Evolutionary conservation across 768 basidiomycete genomes (phyloP), one percentile per base, ranked within the genome.

Genomic region (Asterophora parasitica): DNA sequence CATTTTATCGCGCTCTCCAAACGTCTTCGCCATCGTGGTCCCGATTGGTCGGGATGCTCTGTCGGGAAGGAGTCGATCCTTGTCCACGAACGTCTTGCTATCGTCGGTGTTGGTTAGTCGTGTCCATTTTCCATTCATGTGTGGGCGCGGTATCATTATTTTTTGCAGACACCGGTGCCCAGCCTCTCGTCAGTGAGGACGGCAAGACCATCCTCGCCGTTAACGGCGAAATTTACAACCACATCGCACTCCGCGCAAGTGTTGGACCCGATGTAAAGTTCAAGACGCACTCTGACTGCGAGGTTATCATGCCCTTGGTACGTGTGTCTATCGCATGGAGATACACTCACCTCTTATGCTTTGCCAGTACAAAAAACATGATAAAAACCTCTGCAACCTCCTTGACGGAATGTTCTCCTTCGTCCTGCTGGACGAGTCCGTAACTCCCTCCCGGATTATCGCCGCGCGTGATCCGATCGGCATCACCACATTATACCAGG

Each of bases 371-470:
- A 74, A 76, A 58, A 86, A 91, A 69, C 66, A 89, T 60, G 93
- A 73, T 61, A 89, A 81, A 55, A 78, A 77, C 3, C 71, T 95
- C 20, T 90, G 88, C 69, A 69, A 70, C 61, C 73, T 81, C 61
- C 85, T 99, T 50, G 96, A 99, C 62, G 96, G 96, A 55, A 95
- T 99, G 91, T 99, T 99, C 73, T 93, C 95, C 1, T 99, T 98
- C 61, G 88, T 97, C 53, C 79, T 98, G 37, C 75, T 98, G 49
- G 96, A 99, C 69, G 92, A 94, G 62, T 89, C 92, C 10, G 85
- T 88, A 50, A 74, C 86, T 0, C 95, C 95, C 7, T 76, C 92
- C 17, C 82, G 95, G 46, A 74, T 99, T 52, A 92, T 99, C 59
- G 96, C 94, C 50, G 92, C 93, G 4, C 88, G 96, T 31, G 96